These are phyloP conservation scores for Castanospermum australe DNA, from an alignment of 306 rosid genomes.

Conservation along the genomic window DNA sequence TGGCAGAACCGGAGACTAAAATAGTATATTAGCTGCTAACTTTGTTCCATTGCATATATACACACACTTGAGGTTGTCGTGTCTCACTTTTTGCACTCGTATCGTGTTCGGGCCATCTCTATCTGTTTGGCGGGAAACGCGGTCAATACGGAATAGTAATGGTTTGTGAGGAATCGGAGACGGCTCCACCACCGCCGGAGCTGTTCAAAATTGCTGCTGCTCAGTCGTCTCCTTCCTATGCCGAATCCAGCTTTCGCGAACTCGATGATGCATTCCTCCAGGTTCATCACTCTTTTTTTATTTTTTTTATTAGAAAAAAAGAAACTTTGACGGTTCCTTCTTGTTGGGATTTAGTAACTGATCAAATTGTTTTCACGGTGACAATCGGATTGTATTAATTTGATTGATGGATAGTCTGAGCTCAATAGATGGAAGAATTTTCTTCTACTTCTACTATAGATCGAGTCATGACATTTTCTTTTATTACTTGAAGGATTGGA, in stretches of 20 bases:
- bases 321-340: neutral
- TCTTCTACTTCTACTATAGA: neutral
- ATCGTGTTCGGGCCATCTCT: neutral
- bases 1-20: neutral
- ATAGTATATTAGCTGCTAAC: neutral
- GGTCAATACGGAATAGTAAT: constrained; percentile 17
- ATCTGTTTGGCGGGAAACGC: constrained; percentile 1
- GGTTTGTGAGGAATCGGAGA: constrained; percentile 38
- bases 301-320: too few relatives aligned
- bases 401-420: neutral
- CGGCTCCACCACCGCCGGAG: neutral
- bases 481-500: neutral
- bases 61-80: neutral
- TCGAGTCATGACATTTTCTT: neutral
- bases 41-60: neutral
- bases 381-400: neutral
- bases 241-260: constrained; percentile 49
- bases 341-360: neutral
- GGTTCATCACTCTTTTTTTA: constrained; percentile 24
- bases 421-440: neutral
- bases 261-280: constrained; percentile 61
- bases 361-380: neutral
- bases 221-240: constrained; percentile 16
- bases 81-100: neutral
- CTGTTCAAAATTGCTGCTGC: neutral